Evolutionary conservation across 306 rosid genomes (phyloP).

Genomic region (Quercus aquifolioides): DNA sequence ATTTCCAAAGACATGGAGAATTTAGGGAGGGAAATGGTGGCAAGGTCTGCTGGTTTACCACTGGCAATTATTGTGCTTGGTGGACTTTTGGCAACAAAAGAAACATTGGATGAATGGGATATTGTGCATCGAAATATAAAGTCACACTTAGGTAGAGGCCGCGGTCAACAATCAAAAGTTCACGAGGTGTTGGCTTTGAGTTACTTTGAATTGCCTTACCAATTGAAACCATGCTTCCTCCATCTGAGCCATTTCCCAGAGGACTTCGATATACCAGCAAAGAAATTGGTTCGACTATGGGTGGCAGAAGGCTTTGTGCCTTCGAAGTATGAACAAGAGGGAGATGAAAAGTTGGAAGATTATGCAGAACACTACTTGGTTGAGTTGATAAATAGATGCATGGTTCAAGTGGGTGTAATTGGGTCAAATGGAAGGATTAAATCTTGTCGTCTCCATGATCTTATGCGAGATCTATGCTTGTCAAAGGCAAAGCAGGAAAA

Average conservation of each 20-base stretch:
- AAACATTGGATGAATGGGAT: constrained; percentile 33
- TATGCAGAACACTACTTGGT: constrained; percentile 33
- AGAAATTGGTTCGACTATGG: constrained; percentile 38
- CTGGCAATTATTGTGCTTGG: constrained; percentile 52
- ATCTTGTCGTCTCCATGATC: too few relatives aligned
- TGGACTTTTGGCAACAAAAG: constrained; percentile 50
- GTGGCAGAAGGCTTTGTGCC: constrained; percentile 54
- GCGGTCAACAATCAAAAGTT: constrained; percentile 21
- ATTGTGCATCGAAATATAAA: constrained; percentile 17
- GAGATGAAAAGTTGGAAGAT: constrained; percentile 35
- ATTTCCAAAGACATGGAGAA: constrained; percentile 19
- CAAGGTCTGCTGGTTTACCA: constrained; percentile 49
- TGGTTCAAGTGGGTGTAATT: constrained; percentile 45
- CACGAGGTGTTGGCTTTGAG: constrained; percentile 45
- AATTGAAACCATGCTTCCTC: constrained; percentile 49
- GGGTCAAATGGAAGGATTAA: constrained; percentile 8
- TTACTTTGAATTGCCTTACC: constrained; percentile 39
- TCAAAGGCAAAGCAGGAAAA: too few relatives aligned
- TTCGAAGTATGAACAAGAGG: constrained; percentile 19
- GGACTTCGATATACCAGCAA: constrained; percentile 42
- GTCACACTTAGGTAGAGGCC: constrained; percentile 29
- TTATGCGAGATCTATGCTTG: too few relatives aligned
- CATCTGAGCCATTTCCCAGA: constrained; percentile 51
- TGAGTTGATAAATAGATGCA: constrained; percentile 39
- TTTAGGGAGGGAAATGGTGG: constrained; percentile 48